Conservation (phyloP, 78 protist genomes). For the Isochrysis galbana region DNA sequence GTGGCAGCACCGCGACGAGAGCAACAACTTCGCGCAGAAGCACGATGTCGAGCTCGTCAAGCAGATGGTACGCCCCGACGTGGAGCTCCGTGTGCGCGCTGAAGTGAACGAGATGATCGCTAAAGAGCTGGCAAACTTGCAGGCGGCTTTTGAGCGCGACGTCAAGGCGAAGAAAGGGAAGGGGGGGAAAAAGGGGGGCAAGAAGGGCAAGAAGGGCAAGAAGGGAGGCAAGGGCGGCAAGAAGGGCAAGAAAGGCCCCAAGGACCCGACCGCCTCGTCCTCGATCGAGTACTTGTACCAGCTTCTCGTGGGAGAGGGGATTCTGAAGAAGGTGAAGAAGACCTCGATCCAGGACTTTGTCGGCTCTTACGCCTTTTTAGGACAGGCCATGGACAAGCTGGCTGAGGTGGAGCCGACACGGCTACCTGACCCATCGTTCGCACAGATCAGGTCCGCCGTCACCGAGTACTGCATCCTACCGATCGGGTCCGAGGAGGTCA, state of each 20-base stretch:
- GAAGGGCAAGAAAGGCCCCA: conserved; percentile 30
- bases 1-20: conserved; percentile 53
- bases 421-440: conserved; percentile 12
- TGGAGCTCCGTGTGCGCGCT: conserved; percentile 17
- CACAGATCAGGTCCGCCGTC: conserved; percentile 51
- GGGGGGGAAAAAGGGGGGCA: conserved; percentile 10
- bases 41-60: conserved; percentile 41
- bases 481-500: background rate
- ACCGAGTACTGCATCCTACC: conserved; percentile 57
- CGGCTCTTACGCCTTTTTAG: background rate
- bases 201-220: conserved; percentile 1
- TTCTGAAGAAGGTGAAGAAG: background rate
- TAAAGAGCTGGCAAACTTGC: conserved; percentile 28
- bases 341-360: background rate
- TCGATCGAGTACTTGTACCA: background rate
- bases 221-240: background rate
- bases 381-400: background rate
- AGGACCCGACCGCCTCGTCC: background rate
- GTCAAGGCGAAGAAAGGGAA: conserved; percentile 39
- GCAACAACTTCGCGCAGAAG: conserved; percentile 32
- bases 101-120: background rate
- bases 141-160: conserved; percentile 15
- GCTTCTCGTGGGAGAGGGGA: background rate
- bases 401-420: background rate
- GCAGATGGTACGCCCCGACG: conserved; percentile 41